phyloP scores from a whole-genome alignment of 2,329 filamentous ascomycete species.

The Cladosporium sp. region DNA sequence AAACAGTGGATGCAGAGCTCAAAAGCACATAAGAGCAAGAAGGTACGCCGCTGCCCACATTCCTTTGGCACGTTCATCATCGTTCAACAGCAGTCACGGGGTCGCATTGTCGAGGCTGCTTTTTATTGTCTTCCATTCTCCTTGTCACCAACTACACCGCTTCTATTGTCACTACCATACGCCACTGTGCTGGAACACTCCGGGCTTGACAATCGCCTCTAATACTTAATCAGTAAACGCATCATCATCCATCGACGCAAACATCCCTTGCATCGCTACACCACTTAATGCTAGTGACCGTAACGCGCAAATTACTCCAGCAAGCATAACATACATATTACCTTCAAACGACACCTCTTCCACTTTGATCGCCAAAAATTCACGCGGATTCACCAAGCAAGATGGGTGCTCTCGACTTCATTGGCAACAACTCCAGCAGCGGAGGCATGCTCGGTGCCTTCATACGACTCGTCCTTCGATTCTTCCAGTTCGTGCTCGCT shows the following conservation, averaged over 20 bases:
- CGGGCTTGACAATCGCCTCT: not conserved
- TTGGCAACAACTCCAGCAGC: slow-evolving; percentile 28
- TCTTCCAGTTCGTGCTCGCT: slow-evolving; percentile 74
- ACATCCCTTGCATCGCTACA: slow-evolving; percentile 14
- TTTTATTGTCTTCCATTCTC: slow-evolving; percentile 7
- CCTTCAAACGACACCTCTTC: not conserved
- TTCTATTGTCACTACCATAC: not conserved
- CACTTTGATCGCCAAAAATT: not conserved
- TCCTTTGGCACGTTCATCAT: not conserved
- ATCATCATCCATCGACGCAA: slow-evolving; percentile 3
- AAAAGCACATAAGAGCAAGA: not conserved
- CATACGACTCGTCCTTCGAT: slow-evolving; percentile 63
- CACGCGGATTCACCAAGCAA: slow-evolving; percentile 4
- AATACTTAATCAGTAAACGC: slow-evolving; percentile 11
- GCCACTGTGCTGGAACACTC: slow-evolving; percentile 9
- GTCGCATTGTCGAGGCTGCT: slow-evolving; percentile 6
- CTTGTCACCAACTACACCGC: not conserved
- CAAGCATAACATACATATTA: slow-evolving; percentile 2
- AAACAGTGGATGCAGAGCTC: not conserved
- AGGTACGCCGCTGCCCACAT: slow-evolving; percentile 10
- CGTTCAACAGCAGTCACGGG: slow-evolving; percentile 1
- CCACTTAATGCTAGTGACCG: not conserved
- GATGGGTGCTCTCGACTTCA: slow-evolving; percentile 32
- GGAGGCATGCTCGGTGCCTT: slow-evolving; percentile 44
- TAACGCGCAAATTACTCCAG: not conserved